Percentiles rank a stretch among this genome's conserved stretches.
These are phyloP conservation scores for Fusarium cicatricum DNA, from an alignment of 2,329 filamentous ascomycete genomes.

Conservation along the genomic window DNA sequence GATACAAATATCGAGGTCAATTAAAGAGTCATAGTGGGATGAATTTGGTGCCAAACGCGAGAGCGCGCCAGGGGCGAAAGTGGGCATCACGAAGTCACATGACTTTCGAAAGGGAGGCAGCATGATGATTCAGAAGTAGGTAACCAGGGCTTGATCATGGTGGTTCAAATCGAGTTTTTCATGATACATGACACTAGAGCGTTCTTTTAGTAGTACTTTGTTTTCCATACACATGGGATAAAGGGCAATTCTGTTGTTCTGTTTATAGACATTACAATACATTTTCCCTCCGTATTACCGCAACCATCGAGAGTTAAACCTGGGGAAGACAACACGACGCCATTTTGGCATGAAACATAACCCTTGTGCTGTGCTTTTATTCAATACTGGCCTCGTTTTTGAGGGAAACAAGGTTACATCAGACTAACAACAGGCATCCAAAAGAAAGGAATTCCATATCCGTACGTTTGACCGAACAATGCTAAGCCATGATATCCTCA, in stretches of 20 bases:
- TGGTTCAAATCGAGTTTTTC: too few relatives aligned
- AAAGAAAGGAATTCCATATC: neutral
- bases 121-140: too few relatives aligned
- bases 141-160: too few relatives aligned
- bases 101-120: constrained; percentile 8
- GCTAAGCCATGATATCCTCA: neutral
- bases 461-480: neutral
- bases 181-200: too few relatives aligned
- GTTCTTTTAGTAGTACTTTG: too few relatives aligned
- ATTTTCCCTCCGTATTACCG: too few relatives aligned
- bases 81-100: constrained; percentile 46
- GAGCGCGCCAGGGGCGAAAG: constrained; percentile 28
- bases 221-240: too few relatives aligned
- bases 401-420: neutral
- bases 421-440: neutral
- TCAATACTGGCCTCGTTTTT: neutral
- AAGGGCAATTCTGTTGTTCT: too few relatives aligned
- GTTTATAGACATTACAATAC: too few relatives aligned
- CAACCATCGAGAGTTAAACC: too few relatives aligned
- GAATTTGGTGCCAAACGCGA: constrained; percentile 31
- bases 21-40: constrained; percentile 24
- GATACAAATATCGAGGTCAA: neutral
- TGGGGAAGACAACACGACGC: too few relatives aligned
- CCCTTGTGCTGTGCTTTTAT: neutral
- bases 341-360: neutral